These are phyloP conservation scores for Vickermania ingenoplastis DNA, from an alignment of 208 protist genomes.

Conservation along the genomic window DNA sequence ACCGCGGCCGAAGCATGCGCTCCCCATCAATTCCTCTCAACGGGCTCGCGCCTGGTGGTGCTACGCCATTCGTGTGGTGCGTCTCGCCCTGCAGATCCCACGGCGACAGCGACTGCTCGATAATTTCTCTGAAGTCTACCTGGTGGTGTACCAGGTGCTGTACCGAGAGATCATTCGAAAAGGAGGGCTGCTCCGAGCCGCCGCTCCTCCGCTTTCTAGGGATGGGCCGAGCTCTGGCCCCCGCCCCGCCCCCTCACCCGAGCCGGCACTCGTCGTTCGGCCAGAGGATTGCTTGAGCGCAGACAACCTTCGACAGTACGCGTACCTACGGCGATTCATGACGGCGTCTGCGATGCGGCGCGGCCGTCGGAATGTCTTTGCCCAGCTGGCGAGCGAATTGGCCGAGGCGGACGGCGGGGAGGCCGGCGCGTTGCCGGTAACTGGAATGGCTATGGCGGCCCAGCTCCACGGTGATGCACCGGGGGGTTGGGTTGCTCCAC, in stretches of 20 bases:
- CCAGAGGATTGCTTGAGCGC: constrained; percentile 53
- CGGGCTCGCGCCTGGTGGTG: constrained; percentile 56
- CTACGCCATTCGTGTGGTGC: constrained; percentile 53
- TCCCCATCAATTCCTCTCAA: background rate
- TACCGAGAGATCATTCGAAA: constrained; percentile 61
- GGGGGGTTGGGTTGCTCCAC: background rate
- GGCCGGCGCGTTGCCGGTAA: constrained; percentile 5
- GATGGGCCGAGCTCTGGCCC: background rate
- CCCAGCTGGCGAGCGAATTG: constrained; percentile 63
- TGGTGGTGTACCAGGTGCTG: constrained; percentile 54
- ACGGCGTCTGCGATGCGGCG: constrained; percentile 65
- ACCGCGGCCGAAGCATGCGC: constrained; percentile 25
- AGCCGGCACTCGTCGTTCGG: background rate
- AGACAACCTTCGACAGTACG: constrained; percentile 48
- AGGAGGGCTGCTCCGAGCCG: background rate
- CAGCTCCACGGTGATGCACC: constrained; percentile 11
- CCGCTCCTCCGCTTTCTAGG: background rate
- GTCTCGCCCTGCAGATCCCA: constrained; percentile 21
- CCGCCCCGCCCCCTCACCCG: background rate
- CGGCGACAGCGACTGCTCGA: constrained; percentile 31
- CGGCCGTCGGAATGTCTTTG: constrained; percentile 59
- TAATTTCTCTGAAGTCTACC: constrained; percentile 52
- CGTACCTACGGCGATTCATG: constrained; percentile 78
- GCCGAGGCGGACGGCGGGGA: no score
- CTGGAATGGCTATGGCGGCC: constrained; percentile 5